Conservation (phyloP, 1,139 yeast genomes). For the Taiozyma onychis region DNA sequence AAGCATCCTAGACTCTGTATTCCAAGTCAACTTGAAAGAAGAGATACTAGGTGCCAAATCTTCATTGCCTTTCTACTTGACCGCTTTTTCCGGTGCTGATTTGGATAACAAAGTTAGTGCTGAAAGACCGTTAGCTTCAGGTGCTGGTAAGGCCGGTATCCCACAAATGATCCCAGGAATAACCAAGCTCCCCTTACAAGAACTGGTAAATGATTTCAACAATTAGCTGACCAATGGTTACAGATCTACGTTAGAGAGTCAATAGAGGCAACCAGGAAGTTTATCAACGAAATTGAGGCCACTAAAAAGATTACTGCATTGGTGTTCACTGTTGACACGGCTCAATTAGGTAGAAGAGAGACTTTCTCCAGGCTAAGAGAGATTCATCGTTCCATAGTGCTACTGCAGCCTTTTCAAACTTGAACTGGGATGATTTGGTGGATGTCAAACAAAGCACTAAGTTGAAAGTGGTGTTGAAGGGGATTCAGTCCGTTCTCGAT, state of each 20-base stretch:
- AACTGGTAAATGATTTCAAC: slow-evolving; percentile 31
- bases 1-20: slow-evolving; percentile 57
- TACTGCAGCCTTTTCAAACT: slow-evolving; percentile 1
- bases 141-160: slow-evolving; percentile 40
- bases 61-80: slow-evolving; percentile 47
- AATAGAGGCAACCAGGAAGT: not conserved
- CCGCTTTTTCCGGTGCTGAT: slow-evolving; percentile 54
- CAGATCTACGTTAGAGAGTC: slow-evolving; percentile 10
- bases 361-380: slow-evolving; percentile 22
- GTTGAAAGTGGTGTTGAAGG: slow-evolving; percentile 53
- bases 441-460: slow-evolving; percentile 37
- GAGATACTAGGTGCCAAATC: slow-evolving; percentile 39
- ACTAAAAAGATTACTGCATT: slow-evolving; percentile 38
- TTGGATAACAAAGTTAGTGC: slow-evolving; percentile 42
- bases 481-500: slow-evolving; percentile 51
- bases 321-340: slow-evolving; percentile 63
- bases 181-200: slow-evolving; percentile 52
- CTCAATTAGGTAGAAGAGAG: slow-evolving; percentile 58
- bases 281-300: slow-evolving; percentile 30
- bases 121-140: slow-evolving; percentile 44
- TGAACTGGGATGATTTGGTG: slow-evolving; percentile 31
- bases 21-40: slow-evolving; percentile 35
- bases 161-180: slow-evolving; percentile 55
- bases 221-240: slow-evolving; percentile 10
- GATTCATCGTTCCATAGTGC: slow-evolving; percentile 8